Percentiles rank a stretch among this genome's conserved stretches.
Evolutionary conservation across 2,329 filamentous ascomycete species (phyloP).

Genomic region (Fusarium veterinarium): DNA sequence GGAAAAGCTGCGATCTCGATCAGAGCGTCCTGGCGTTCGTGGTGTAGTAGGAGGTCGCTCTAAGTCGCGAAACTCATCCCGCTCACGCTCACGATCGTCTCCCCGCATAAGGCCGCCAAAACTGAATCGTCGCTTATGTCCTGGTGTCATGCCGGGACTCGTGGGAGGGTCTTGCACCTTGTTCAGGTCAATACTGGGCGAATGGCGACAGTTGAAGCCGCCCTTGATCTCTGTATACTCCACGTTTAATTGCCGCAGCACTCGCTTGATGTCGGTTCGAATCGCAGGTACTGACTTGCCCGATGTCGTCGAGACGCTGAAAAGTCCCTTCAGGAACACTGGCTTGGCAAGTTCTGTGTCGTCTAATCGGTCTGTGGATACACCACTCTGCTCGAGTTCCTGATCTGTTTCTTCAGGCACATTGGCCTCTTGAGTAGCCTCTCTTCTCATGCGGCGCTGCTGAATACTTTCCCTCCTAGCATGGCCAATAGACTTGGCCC

Average conservation of each 20-base stretch:
- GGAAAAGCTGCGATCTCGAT: slow-evolving; percentile 79
- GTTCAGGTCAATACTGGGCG: slow-evolving; percentile 88
- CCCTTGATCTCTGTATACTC: slow-evolving; percentile 93
- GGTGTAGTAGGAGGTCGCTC: slow-evolving; percentile 55
- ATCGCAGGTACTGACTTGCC: slow-evolving; percentile 90
- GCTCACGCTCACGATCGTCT: slow-evolving; percentile 73
- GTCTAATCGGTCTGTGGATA: slow-evolving; percentile 70
- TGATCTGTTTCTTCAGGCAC: slow-evolving; percentile 92
- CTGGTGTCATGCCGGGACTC: slow-evolving; percentile 66
- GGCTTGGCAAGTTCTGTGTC: slow-evolving; percentile 88
- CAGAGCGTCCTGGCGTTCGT: slow-evolving; percentile 58
- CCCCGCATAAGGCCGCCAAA: slow-evolving; percentile 74
- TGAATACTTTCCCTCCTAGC: slow-evolving; percentile 93
- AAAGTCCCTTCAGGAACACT: slow-evolving; percentile 94
- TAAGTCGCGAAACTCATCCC: slow-evolving; percentile 77
- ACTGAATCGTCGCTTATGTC: slow-evolving; percentile 83
- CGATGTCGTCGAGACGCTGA: slow-evolving; percentile 96
- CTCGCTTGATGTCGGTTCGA: slow-evolving; percentile 88
- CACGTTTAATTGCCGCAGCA: slow-evolving; percentile 88
- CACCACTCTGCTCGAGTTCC: slow-evolving; percentile 73
- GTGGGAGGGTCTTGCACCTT: slow-evolving; percentile 73
- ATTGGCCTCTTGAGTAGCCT: slow-evolving; percentile 78
- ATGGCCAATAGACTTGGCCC: slow-evolving; percentile 90
- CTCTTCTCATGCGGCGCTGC: slow-evolving; percentile 79
- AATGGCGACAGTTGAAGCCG: slow-evolving; percentile 89